Percentiles rank a stretch among this genome's conserved stretches.
These are phyloP conservation scores for Strobilomyces dryophilus DNA, from an alignment of 768 basidiomycete species.

Conservation along the genomic window DNA sequence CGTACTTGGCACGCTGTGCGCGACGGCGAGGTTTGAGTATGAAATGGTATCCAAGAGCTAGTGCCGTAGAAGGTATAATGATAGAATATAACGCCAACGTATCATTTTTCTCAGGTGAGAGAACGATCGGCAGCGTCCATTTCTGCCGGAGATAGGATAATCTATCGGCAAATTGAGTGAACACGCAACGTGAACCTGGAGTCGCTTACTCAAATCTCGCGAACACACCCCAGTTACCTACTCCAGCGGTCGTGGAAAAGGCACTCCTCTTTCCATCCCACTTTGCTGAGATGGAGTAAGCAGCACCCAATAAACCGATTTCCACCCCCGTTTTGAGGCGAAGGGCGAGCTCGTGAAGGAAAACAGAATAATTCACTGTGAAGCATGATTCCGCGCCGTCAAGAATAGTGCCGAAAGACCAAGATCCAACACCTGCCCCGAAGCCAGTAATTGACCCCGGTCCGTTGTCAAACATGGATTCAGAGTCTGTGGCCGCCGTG, in stretches of 20 bases:
- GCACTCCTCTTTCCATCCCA: slow-evolving; percentile 47
- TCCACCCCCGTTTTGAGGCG: slow-evolving; percentile 49
- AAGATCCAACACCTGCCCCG: slow-evolving; percentile 41
- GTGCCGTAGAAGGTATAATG: slow-evolving; percentile 51
- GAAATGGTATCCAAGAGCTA: slow-evolving; percentile 53
- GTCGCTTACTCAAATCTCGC: slow-evolving; percentile 50
- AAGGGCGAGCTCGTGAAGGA: slow-evolving; percentile 52
- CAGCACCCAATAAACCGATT: slow-evolving; percentile 42
- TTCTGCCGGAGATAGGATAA: slow-evolving; percentile 54
- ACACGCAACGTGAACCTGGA: slow-evolving; percentile 6
- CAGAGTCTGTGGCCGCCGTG: slow-evolving; percentile 18
- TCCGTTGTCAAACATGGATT: slow-evolving; percentile 24
- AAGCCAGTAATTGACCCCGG: slow-evolving; percentile 52
- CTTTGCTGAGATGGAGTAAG: slow-evolving; percentile 40
- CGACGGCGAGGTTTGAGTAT: slow-evolving; percentile 53
- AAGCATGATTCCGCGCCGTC: slow-evolving; percentile 45
- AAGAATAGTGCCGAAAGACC: slow-evolving; percentile 47
- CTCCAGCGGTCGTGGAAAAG: slow-evolving; percentile 41
- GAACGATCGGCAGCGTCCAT: slow-evolving; percentile 51
- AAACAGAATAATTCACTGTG: slow-evolving; percentile 47
- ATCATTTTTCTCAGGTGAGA: slow-evolving; percentile 49
- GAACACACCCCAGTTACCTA: slow-evolving; percentile 45
- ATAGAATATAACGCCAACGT: slow-evolving; percentile 46
- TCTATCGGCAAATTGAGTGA: slow-evolving; percentile 33
- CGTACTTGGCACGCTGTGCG: slow-evolving; percentile 50